These are phyloP conservation scores for Barnettozyma pratensis DNA, from an alignment of 805 yeast genomes.

Conservation along the genomic window DNA sequence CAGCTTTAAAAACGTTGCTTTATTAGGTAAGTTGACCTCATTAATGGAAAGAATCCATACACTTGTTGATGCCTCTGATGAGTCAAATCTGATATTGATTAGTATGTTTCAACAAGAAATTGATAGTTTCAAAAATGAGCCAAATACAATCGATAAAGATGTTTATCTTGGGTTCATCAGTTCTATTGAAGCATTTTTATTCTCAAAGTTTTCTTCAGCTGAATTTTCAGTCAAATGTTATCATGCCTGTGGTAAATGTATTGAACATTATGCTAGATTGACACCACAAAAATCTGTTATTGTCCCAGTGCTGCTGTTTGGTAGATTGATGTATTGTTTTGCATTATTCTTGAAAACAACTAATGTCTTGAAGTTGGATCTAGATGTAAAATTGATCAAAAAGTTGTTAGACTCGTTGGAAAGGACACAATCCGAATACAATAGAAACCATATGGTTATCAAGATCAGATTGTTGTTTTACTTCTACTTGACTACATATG, in stretches of 20 bases:
- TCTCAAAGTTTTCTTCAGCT: slow-evolving; percentile 15
- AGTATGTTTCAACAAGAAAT: slow-evolving; percentile 16
- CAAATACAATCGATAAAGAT: slow-evolving; percentile 8
- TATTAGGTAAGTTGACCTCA: slow-evolving; percentile 54
- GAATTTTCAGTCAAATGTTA: slow-evolving; percentile 19
- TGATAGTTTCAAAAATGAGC: slow-evolving; percentile 6
- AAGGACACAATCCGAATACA: slow-evolving; percentile 12
- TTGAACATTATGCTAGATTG: slow-evolving; percentile 14
- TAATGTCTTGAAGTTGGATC: slow-evolving; percentile 16
- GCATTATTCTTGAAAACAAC: slow-evolving; percentile 22
- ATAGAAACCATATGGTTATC: slow-evolving; percentile 17
- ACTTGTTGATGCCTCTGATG: slow-evolving; percentile 12
- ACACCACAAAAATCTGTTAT: slow-evolving; percentile 12
- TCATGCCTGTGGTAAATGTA: slow-evolving; percentile 17
- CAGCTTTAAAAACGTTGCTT: slow-evolving; percentile 41
- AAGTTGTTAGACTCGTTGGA: slow-evolving; percentile 14
- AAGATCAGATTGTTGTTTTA: slow-evolving; percentile 22
- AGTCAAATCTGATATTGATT: slow-evolving; percentile 15
- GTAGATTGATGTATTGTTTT: slow-evolving; percentile 25
- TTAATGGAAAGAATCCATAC: slow-evolving; percentile 50
- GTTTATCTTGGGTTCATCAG: slow-evolving; percentile 17
- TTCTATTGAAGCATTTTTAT: slow-evolving; percentile 24
- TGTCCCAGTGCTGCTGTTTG: slow-evolving; percentile 21
- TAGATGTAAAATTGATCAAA: slow-evolving; percentile 14
- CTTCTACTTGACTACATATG: slow-evolving; percentile 25